Conservation (phyloP, 2,329 filamentous ascomycete genomes). For the Mollisia scopiformis region DNA sequence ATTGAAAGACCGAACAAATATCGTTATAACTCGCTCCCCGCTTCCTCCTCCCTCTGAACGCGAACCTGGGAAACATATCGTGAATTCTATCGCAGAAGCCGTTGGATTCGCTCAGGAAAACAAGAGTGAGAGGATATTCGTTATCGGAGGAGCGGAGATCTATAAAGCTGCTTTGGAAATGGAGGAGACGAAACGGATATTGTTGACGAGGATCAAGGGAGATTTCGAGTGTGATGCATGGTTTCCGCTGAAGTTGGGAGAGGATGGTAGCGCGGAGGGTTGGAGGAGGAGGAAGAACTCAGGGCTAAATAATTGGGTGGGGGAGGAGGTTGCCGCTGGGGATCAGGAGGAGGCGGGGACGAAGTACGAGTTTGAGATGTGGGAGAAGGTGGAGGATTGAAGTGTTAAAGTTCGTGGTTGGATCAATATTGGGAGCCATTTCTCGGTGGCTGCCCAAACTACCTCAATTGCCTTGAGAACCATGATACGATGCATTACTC, state of each 20-base stretch:
- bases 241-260: constrained; percentile 63
- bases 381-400: constrained; percentile 53
- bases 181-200: constrained; percentile 59
- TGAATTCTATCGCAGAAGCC: constrained; percentile 18
- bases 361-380: constrained; percentile 74
- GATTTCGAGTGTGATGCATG: constrained; percentile 79
- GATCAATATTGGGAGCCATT: too few species aligned
- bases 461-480: too few species aligned
- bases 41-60: constrained; percentile 26
- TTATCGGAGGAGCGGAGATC: constrained; percentile 89
- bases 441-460: too few species aligned
- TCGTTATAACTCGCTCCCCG: constrained; percentile 77
- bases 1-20: constrained; percentile 77
- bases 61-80: constrained; percentile 1
- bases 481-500: too few species aligned
- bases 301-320: constrained; percentile 65
- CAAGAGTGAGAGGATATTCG: constrained; percentile 56
- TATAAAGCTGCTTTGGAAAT: constrained; percentile 72
- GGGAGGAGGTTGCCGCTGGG: constrained; percentile 61
- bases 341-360: constrained; percentile 65
- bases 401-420: too few species aligned
- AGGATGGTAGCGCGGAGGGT: constrained; percentile 32
- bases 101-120: neutral
- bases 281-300: constrained; percentile 59
- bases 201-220: constrained; percentile 69